Base-by-base conservation (phyloP, 2,329 filamentous ascomycete genomes). In the Trichoderma sp. region DNA sequence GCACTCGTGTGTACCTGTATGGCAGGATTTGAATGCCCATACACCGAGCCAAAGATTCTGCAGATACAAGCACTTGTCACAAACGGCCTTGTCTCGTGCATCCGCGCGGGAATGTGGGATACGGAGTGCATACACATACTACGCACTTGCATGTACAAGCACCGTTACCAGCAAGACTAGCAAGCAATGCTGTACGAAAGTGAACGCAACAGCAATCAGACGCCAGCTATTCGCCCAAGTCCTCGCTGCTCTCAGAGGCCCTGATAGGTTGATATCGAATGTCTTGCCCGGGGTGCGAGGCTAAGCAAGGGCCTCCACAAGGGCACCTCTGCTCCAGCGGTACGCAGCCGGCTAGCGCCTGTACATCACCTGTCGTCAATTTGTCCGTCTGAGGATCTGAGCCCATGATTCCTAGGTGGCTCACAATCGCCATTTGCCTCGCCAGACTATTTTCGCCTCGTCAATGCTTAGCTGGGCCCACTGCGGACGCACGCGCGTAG, bases 181-280 rank as follows among this genome's bases (percentile, higher is more conserved):
- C 33, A 35, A 35, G 33, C 33, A 35, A 35, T 35, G 13, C 33
- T 14, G 13, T 3, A 59, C 14, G 35, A 27, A 58, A 13, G 27
- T 29, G 37, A 33, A 57, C 29, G 53, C 52, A 24, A 47, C n/a
- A 40, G 27, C 33, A 67, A 21, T 59, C 55, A n/a, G 49, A n/a
- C 56, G 31, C 56, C 56, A 58, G 33, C 56, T 37, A 59, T 59
- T 59, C 31, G 35, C 8, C 43, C 64, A 57, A 49, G 43, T 29
- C 31, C 27, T 57, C 40, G 19, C 27, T 59, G 55, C 55, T 29
- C 58, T 16, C 58, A 35, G 47, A 59, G 16, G 47, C n/a, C 33
- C 31, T 70, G 69, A 70, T 70, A 68, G 69, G 69, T 33, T 58
- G 65, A 68, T 70, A 59, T 60, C 55, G 52, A 64, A 29, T 58